phyloP scores from a whole-genome alignment of 768 basidiomycete genomes.

The Holtermannia corniformis region DNA sequence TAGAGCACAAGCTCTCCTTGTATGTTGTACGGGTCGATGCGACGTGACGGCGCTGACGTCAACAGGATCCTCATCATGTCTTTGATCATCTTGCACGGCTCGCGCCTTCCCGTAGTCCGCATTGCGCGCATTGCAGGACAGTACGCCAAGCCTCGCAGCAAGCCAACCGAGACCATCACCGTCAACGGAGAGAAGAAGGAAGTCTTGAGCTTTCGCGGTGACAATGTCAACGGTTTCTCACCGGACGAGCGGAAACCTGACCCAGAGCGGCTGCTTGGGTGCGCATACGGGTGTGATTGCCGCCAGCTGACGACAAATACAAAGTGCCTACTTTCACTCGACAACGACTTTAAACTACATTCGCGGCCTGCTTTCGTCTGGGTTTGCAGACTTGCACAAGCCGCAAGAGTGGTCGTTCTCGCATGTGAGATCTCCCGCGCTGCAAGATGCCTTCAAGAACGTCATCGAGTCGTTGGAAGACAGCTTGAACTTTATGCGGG shows the following conservation, averaged over 20 bases:
- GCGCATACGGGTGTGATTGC: no score
- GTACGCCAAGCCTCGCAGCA: slow-evolving; percentile 89
- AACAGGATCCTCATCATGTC: slow-evolving; percentile 76
- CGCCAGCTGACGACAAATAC: no score
- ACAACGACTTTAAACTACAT: slow-evolving; percentile 87
- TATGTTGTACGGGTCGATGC: slow-evolving; percentile 9
- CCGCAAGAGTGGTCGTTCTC: slow-evolving; percentile 84
- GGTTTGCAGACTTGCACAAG: slow-evolving; percentile 85
- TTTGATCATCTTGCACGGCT: slow-evolving; percentile 87
- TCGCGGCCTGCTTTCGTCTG: slow-evolving; percentile 75
- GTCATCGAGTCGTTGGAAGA: slow-evolving; percentile 78
- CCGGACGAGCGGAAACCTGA: slow-evolving; percentile 71
- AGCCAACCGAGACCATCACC: slow-evolving; percentile 52
- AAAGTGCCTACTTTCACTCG: slow-evolving; percentile 92
- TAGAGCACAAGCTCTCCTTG: slow-evolving; percentile 43
- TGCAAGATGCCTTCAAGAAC: slow-evolving; percentile 65
- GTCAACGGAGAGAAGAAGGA: slow-evolving; percentile 43
- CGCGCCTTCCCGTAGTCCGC: slow-evolving; percentile 76
- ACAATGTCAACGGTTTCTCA: slow-evolving; percentile 84
- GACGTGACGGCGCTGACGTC: not conserved
- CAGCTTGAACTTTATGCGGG: slow-evolving; percentile 84
- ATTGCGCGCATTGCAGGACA: slow-evolving; percentile 78
- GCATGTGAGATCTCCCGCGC: slow-evolving; percentile 74
- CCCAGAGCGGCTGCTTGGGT: slow-evolving; percentile 80
- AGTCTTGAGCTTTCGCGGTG: slow-evolving; percentile 86